Base-by-base conservation (phyloP, 257 asterid genomes). In the Eustoma russellianum region DNA sequence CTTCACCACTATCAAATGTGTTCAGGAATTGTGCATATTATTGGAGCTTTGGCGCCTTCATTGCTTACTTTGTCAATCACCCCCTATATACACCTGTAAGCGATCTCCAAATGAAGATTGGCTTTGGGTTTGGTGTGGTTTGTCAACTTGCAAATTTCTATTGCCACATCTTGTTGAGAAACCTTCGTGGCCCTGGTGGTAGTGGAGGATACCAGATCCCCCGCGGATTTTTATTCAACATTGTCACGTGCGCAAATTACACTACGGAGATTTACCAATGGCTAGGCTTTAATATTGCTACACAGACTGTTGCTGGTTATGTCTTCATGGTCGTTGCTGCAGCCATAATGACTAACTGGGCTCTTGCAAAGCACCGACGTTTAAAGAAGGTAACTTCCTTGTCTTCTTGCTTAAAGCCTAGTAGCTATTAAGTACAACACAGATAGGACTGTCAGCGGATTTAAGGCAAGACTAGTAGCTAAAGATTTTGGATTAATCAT, bases 201-300 rank as follows among this genome's bases (percentile, higher is more conserved):
- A 60, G 62, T 49, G 82, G 85, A 46, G 99, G 97, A 46, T 92
- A 92, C 75, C 99, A 92, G 75, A 92, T 92, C 64, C 97, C 99
- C 0, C 67, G 56, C 33, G 99, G 99, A n/a, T 92, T 92, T 72
- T 75, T 92, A 43, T 92, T 92, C 79, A 88, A 92, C 54, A 58
- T 92, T 53, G 94, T 92, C 52, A 92, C 99, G 0, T 92, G 99
- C 62, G 99, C 99, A 14, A 92, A 92, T 60, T 92, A 92, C 64
- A 88, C 99, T 11, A 88, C 99, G 0, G 99, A 92, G 71, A 92
- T 92, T 59, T 92, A 92, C 68, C 99, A 92, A 79, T 92, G 97
- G 99, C 82, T 88, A 33, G 99, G 99, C 46, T 92, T 85, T 80
- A 92, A 92, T 48, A 63, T 92, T 54, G 97, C 97, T 14, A 92